Evolutionary conservation across 1,284 basidiomycete species (phyloP), one percentile per base, ranked within the genome.

Genomic region (Irpex sp.): DNA sequence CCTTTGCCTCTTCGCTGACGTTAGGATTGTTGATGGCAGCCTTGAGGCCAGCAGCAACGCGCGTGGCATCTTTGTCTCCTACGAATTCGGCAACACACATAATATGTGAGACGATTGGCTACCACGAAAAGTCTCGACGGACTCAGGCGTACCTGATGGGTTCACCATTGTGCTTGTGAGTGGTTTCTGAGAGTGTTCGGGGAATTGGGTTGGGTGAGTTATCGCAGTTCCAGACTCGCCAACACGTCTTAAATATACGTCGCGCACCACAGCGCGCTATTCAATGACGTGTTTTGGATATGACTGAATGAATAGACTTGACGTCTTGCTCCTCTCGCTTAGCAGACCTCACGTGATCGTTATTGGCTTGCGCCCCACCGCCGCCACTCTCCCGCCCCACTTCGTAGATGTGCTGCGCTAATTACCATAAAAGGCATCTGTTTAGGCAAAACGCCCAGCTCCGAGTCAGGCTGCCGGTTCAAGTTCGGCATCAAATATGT

Each of bases 11-110:
- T 0, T 77, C 75, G 3, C 82, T 82, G 50, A 85, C 82, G 61
- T 81, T 77, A 15, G 82, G 83, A 68, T 85, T 85, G 64, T 78
- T 70, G 15, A 85, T 75, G 19, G 83, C 76, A n/a, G 83, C 82
- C 69, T 84, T 85, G 68, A 84, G 76, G 54, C 85, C 83, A 0
- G 80, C 82, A 39, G 77, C 79, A 60, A 84, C 80, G 68, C 78
- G 79, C 15, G 71, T 60, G 17, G 74, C 66, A 61, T 81, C 72
- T 69, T 78, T 78, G 57, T 68, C 69, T 70, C 26, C 46, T 36
- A 19, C 31, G 15, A 21, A 50, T 26, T 26, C 26, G 26, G 26
- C 26, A 26, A 26, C 26, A 26, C 26, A 26, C 26, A 26, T 26
- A 4, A 26, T 26, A 4, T 46, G 5, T 46, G 43, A 46, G 43